phyloP scores from a whole-genome alignment of 257 asterid species.

The Rehmannia glutinosa region DNA sequence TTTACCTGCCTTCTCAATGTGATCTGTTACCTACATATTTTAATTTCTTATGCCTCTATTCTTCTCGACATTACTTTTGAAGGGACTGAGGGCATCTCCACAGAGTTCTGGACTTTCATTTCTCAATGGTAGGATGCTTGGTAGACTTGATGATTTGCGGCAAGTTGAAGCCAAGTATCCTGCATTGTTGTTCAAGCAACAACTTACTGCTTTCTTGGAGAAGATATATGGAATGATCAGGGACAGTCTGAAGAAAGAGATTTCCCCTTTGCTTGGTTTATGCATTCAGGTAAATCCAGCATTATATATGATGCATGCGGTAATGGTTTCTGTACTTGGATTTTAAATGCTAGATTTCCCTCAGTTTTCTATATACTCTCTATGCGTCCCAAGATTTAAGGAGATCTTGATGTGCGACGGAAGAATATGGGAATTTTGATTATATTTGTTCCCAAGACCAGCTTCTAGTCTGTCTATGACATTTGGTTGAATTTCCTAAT shows the following conservation, averaged over 20 bases:
- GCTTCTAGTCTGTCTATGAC: constrained; percentile 9
- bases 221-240: constrained; percentile 96
- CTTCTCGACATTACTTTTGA: constrained; percentile 20
- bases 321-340: constrained; percentile 5
- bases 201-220: constrained; percentile 98
- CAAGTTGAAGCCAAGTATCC: constrained; percentile 99
- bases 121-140: constrained; percentile 78
- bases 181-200: constrained; percentile 97
- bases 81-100: constrained; percentile 93
- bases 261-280: constrained; percentile 91
- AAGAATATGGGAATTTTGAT: background rate
- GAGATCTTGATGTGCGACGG: background rate
- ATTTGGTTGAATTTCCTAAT: constrained; percentile 4
- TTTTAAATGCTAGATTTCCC: background rate
- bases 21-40: background rate
- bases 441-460: background rate
- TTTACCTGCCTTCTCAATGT: constrained; percentile 22
- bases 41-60: constrained; percentile 18
- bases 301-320: constrained; percentile 8
- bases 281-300: constrained; percentile 76
- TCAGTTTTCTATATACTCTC: background rate
- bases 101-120: constrained; percentile 89
- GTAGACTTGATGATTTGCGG: constrained; percentile 89
- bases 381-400: background rate
- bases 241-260: constrained; percentile 93